Conservation (phyloP, 768 basidiomycete genomes). For the Phanerochaete carnosa region DNA sequence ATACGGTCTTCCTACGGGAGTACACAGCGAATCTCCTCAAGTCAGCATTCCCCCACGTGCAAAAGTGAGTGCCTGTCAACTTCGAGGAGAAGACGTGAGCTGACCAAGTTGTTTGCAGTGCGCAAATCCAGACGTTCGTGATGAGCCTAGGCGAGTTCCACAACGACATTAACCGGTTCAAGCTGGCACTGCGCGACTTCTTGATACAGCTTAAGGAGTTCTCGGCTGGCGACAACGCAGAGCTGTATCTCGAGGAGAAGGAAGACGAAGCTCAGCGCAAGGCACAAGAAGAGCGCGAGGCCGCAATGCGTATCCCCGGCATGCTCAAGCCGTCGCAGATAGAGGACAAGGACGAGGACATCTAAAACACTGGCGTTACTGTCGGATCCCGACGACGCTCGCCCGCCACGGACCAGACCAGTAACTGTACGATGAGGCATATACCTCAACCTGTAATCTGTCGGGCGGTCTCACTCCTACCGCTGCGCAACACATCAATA, state of each 20-base stretch:
- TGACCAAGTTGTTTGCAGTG: conserved; percentile 33
- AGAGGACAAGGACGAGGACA: conserved; percentile 92
- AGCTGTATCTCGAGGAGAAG: conserved; percentile 92
- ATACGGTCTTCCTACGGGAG: conserved; percentile 76
- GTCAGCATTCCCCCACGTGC: conserved; percentile 90
- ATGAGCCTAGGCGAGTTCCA: conserved; percentile 66
- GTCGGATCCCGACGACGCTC: background rate
- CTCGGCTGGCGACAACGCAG: conserved; percentile 87
- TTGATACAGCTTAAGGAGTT: conserved; percentile 97
- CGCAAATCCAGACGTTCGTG: conserved; percentile 73
- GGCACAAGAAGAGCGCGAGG: conserved; percentile 80
- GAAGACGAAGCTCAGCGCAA: conserved; percentile 79
- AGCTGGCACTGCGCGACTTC: conserved; percentile 93
- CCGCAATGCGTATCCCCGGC: conserved; percentile 93
- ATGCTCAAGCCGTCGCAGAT: conserved; percentile 95
- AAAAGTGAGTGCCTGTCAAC: conserved; percentile 51
- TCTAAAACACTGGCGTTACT: conserved; percentile 31
- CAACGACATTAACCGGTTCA: conserved; percentile 86
- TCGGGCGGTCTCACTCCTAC: background rate
- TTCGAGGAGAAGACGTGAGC: conserved; percentile 4
- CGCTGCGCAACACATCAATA: background rate
- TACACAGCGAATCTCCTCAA: conserved; percentile 85
- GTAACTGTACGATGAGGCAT: background rate
- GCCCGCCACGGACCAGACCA: background rate
- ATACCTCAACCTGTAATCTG: conserved; percentile 1